These are phyloP conservation scores for Termitomyces eurrhizus DNA, from an alignment of 768 basidiomycete genomes.

Conservation along the genomic window DNA sequence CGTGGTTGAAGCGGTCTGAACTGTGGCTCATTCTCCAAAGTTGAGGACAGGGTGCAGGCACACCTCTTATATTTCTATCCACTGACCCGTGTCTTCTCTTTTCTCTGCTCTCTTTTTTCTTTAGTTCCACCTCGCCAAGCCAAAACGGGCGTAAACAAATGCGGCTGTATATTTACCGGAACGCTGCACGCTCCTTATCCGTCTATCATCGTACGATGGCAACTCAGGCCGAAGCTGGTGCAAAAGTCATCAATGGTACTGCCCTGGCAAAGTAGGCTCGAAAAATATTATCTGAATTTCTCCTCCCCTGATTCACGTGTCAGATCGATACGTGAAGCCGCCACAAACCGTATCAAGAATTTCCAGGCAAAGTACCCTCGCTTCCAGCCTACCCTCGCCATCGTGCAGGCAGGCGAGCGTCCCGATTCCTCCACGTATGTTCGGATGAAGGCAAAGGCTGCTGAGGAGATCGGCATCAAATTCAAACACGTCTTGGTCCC, in stretches of 20 bases:
- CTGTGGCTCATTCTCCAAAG: slow-evolving; percentile 8
- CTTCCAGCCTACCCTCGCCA: slow-evolving; percentile 86
- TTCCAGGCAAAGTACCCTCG: slow-evolving; percentile 71
- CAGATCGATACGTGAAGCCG: slow-evolving; percentile 77
- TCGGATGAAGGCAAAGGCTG: slow-evolving; percentile 96
- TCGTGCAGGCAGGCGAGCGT: slow-evolving; percentile 91
- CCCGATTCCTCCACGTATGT: slow-evolving; percentile 91
- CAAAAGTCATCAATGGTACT: slow-evolving; percentile 76
- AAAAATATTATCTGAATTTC: slow-evolving; percentile 1
- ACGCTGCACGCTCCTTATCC: slow-evolving; percentile 28
- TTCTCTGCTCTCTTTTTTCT: slow-evolving; percentile 3
- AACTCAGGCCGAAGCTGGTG: slow-evolving; percentile 23
- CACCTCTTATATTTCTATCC: slow-evolving; percentile 6
- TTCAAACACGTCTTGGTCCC: slow-evolving; percentile 76
- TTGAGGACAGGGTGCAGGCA: slow-evolving; percentile 12
- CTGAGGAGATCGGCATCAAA: slow-evolving; percentile 88
- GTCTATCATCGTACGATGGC: slow-evolving; percentile 36
- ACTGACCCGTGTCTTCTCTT: not conserved
- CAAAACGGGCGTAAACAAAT: slow-evolving; percentile 25
- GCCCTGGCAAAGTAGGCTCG: slow-evolving; percentile 72
- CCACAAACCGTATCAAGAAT: slow-evolving; percentile 64
- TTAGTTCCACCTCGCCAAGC: not conserved
- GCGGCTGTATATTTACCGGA: slow-evolving; percentile 18
- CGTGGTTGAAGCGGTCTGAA: not conserved
- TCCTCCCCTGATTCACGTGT: slow-evolving; percentile 6